A percentile compares a stretch with the other conserved stretches of the same genome.
Conservation (phyloP, 495 filamentous ascomycete species). For the Aspergillus coremiiformis region DNA sequence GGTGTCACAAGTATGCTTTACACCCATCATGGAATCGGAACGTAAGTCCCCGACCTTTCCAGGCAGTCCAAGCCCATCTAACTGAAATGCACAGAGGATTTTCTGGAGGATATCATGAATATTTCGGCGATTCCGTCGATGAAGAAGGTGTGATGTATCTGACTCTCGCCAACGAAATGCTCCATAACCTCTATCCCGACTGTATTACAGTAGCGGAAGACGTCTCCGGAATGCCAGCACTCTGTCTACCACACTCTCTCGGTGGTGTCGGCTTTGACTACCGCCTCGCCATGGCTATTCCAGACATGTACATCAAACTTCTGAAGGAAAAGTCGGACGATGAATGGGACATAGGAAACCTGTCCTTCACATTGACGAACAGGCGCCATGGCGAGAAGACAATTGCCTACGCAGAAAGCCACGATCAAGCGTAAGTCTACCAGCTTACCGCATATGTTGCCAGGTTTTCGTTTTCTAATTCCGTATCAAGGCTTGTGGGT, state of each 20-base stretch:
- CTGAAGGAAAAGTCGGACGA: conserved; percentile 87
- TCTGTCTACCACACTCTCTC: conserved; percentile 76
- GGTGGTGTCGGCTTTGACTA: conserved; percentile 97
- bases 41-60: conserved; percentile 51
- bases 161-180: conserved; percentile 94
- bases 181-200: conserved; percentile 79
- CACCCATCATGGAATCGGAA: conserved; percentile 91
- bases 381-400: conserved; percentile 95
- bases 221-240: conserved; percentile 94
- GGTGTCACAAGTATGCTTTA: conserved; percentile 99
- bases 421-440: conserved; percentile 87
- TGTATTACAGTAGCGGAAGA: conserved; percentile 91
- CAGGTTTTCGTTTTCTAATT: conserved; percentile 25
- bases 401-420: conserved; percentile 93
- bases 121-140: conserved; percentile 88
- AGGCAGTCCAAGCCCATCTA: background rate
- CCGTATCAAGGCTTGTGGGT: conserved; percentile 67
- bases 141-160: conserved; percentile 94
- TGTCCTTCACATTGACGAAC: conserved; percentile 83
- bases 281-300: conserved; percentile 93
- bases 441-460: background rate
- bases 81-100: conserved; percentile 60
- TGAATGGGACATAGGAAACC: conserved; percentile 85
- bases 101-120: conserved; percentile 97
- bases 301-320: conserved; percentile 98